Conservation (phyloP, 768 basidiomycete genomes). For the Cytidiella melzeri region DNA sequence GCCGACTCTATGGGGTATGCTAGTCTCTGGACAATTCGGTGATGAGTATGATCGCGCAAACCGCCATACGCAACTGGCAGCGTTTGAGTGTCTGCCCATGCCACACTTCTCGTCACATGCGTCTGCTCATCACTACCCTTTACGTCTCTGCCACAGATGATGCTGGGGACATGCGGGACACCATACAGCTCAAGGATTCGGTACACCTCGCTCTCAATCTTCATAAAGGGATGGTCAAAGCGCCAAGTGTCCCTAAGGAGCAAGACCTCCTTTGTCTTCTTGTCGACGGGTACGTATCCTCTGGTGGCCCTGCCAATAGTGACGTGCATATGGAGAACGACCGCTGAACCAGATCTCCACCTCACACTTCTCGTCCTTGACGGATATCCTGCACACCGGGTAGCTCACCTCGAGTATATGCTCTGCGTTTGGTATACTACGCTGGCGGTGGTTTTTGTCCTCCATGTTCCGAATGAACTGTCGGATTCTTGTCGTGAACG, state of each 20-base stretch:
- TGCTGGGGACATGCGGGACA: constrained; percentile 1
- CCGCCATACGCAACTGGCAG: not conserved
- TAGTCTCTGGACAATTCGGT: constrained; percentile 3
- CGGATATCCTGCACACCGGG: constrained; percentile 1
- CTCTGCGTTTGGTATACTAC: too few species aligned
- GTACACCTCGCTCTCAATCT: constrained; percentile 2
- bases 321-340: not conserved
- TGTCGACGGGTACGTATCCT: constrained; percentile 3
- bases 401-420: constrained; percentile 1
- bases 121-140: not conserved
- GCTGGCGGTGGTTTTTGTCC: too few species aligned
- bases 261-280: not conserved
- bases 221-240: not conserved
- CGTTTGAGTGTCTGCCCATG: not conserved
- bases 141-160: constrained; percentile 7
- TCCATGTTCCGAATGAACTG: too few species aligned
- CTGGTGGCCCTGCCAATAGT: constrained; percentile 7
- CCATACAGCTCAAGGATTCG: not conserved
- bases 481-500: too few species aligned
- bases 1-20: constrained; percentile 1
- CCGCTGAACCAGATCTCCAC: not conserved
- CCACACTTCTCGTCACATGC: not conserved
- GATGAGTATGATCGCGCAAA: not conserved
- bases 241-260: constrained; percentile 13
- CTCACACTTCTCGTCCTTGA: not conserved